Conservation (phyloP, 129 eudicot species). For the Centrapalus pauciflorus region DNA sequence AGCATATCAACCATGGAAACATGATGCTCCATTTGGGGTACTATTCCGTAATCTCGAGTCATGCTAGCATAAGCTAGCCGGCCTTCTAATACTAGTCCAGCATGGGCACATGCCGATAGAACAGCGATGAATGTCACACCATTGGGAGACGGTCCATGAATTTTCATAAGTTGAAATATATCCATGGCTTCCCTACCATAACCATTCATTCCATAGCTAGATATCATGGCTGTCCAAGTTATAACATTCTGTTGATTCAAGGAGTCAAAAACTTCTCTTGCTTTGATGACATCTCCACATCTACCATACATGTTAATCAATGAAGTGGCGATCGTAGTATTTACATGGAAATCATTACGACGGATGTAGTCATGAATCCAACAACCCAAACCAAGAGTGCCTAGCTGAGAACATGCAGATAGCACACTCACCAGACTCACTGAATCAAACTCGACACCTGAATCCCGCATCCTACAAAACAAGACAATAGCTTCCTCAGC, state of each 20-base stretch:
- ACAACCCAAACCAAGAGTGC: constrained; percentile 44
- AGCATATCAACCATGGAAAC: constrained; percentile 72
- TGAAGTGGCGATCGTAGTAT: constrained; percentile 41
- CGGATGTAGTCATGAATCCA: constrained; percentile 47
- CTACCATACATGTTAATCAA: constrained; percentile 55
- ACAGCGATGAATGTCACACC: constrained; percentile 46
- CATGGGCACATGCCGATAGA: constrained; percentile 60
- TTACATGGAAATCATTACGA: constrained; percentile 7
- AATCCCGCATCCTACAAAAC: constrained; percentile 36
- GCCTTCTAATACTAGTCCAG: constrained; percentile 55
- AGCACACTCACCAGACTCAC: constrained; percentile 44
- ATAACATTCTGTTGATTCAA: constrained; percentile 44
- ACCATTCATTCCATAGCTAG: constrained; percentile 56
- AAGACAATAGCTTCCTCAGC: constrained; percentile 37
- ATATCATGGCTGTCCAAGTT: constrained; percentile 67
- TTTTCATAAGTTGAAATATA: constrained; percentile 41
- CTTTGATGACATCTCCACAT: constrained; percentile 54
- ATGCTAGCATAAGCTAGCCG: constrained; percentile 34
- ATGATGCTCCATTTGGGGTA: constrained; percentile 52
- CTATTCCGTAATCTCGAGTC: constrained; percentile 30
- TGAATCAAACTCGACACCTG: constrained; percentile 38
- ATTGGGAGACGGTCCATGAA: constrained; percentile 42
- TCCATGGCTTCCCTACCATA: constrained; percentile 55
- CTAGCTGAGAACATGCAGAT: constrained; percentile 56
- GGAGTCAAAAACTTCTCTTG: constrained; percentile 44